Base-by-base conservation (phyloP, 2,329 filamentous ascomycete genomes). In the Orbilia quercus region DNA sequence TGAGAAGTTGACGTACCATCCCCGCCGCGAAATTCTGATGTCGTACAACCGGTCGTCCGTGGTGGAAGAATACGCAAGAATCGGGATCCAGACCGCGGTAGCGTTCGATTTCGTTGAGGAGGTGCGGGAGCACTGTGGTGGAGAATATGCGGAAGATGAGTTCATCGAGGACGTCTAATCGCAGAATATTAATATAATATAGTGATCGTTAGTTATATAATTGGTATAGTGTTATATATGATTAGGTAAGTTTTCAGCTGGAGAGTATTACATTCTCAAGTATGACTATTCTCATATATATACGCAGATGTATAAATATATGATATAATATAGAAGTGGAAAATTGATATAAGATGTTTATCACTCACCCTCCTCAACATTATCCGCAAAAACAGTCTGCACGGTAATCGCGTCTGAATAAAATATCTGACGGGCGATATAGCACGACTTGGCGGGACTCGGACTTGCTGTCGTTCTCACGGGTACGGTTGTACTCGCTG, bases 401-500 rank as follows among this genome's bases (percentile, higher is more conserved):
- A 70, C 65, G 2, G 65, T 70, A n/a, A 70, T 70, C 9, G 65
- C 48, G 25, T 70, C 65, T 6, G 50, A 23, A 14, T 70, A 62
- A 18, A 62, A 57, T 25, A 70, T 70, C 57, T 70, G 65, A 1
- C 65, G 55, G 3, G 65, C 57, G 25, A 70, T 57, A 45, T 54
- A 54, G 23, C 55, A 62, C 18, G 65, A 70, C 18, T 23, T 14
- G 1, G 40, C 47, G n/a, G n/a, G n/a, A n/a, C n/a, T n/a, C n/a
- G n/a, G n/a, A n/a, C n/a, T n/a, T n/a, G n/a, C n/a, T n/a, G n/a
- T n/a, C n/a, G n/a, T n/a, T n/a, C n/a, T n/a, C n/a, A n/a, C n/a
- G n/a, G n/a, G n/a, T n/a, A n/a, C n/a, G n/a, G n/a, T n/a, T n/a
- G n/a, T n/a, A n/a, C n/a, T n/a, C n/a, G n/a, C n/a, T n/a, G n/a